Conservation (phyloP, 2,329 filamentous ascomycete species). For the Penicillium glabrum region DNA sequence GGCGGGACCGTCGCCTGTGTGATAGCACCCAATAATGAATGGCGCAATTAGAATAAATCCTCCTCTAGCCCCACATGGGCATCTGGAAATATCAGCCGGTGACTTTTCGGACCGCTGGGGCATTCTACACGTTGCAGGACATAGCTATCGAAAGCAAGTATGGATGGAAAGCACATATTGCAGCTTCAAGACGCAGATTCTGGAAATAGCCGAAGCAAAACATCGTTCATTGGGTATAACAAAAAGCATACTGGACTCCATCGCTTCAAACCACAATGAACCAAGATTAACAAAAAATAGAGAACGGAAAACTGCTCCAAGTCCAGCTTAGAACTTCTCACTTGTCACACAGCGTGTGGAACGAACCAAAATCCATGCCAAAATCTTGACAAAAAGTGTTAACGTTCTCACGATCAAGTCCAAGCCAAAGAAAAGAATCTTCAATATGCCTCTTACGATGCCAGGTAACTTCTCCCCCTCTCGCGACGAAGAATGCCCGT, state of each 20-base stretch:
- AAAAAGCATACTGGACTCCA: not conserved
- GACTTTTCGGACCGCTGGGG: too few relatives aligned
- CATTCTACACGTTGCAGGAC: too few relatives aligned
- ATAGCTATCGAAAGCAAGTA: too few relatives aligned
- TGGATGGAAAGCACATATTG: too few relatives aligned
- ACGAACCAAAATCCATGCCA: conserved; percentile 44
- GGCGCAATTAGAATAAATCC: too few relatives aligned
- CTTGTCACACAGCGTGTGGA: conserved; percentile 42
- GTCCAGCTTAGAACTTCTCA: conserved; percentile 38
- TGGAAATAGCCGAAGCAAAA: not conserved
- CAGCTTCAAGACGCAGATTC: too few relatives aligned
- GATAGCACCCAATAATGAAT: too few relatives aligned
- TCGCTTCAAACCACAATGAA: not conserved
- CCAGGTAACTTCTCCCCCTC: conserved; percentile 43
- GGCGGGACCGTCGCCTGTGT: too few relatives aligned
- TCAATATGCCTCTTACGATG: conserved; percentile 34
- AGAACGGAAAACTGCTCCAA: not conserved
- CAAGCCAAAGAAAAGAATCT: conserved; percentile 39
- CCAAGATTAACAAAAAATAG: not conserved
- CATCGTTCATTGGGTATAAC: not conserved
- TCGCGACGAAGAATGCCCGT: conserved; percentile 34
- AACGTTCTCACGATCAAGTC: conserved; percentile 39
- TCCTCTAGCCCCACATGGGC: too few relatives aligned
- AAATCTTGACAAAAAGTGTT: conserved; percentile 38
- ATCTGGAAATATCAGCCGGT: too few relatives aligned